Base-by-base conservation (phyloP, 164 flowering plant genomes). In the Berberis vulgaris region DNA sequence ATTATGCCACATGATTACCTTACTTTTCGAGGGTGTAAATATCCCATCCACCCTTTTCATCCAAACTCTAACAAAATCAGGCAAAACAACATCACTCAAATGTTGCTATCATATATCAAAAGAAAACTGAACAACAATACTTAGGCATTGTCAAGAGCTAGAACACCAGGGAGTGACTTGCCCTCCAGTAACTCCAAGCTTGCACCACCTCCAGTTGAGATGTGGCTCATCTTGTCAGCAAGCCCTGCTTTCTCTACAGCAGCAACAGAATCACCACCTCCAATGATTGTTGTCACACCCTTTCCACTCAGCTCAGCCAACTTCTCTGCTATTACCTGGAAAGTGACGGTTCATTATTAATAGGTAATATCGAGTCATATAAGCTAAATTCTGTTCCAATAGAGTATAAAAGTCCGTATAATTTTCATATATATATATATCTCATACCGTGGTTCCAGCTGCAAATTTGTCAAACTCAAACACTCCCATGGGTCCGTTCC, bases 401-500 rank as follows among this genome's bases (percentile, higher is more conserved):
- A 26, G 26, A 26, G 26, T 26, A 26, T 26, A 26, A 26, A 26
- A 26, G 26, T 26, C 26, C 26, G 26, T 26, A 26, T 26, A 26
- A 26, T 26, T 26, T 26, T 10, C 55, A 52, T 41, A 57, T 55
- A 26, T 57, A 41, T 6, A 26, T 0, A 2, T 9, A 12, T 49
- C 10, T 41, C 74, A 45, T 79, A 89, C 97, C 88, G 83, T 87
- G 44, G 97, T 87, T 73, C 97, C 97, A 0, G 65, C 79, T 6
- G 94, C 97, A 71, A 90, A 89, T 67, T 89, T 89, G 1, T 84
- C 94, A 62, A 87, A 84, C 82, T 87, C 97, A 65, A 89, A 89
- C 59, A 89, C 94, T 43, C 96, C 96, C 96, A 87, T 87, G 2
- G 94, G 94, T 45, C 96, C 96, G 65, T 88, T 86, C 95, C 95